Evolutionary conservation across 371 early-diverging fungal species (phyloP).

Genomic region (Circinella minor): DNA sequence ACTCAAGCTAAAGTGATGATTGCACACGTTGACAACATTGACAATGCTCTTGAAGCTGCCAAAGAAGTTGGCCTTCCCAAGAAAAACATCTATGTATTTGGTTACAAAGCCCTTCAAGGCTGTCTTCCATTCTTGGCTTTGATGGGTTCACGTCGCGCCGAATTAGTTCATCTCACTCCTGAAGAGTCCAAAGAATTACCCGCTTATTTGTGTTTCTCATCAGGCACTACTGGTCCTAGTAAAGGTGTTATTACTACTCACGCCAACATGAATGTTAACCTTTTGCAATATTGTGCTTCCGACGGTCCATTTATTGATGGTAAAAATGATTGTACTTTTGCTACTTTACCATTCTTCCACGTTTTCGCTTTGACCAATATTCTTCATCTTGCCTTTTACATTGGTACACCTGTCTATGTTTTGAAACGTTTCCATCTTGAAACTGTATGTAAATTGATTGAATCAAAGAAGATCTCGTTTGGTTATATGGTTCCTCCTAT

Average conservation of each 20-base stretch:
- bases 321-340: constrained; percentile 41
- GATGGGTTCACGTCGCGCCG: constrained; percentile 19
- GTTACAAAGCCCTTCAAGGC: constrained; percentile 42
- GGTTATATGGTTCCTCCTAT: constrained; percentile 83
- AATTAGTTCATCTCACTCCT: constrained; percentile 22
- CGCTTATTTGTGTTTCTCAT: constrained; percentile 81
- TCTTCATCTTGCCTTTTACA: constrained; percentile 32
- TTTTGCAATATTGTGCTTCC: constrained; percentile 54
- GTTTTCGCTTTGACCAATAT: constrained; percentile 46
- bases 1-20: constrained; percentile 70
- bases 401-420: constrained; percentile 52
- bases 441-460: constrained; percentile 58
- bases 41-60: constrained; percentile 65
- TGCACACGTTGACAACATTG: constrained; percentile 46
- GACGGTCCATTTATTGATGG: constrained; percentile 28
- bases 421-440: constrained; percentile 71
- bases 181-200: constrained; percentile 42
- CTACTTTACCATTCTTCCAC: constrained; percentile 83
- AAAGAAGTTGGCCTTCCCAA: constrained; percentile 56
- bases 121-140: constrained; percentile 35
- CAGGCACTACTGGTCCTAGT: constrained; percentile 77
- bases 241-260: constrained; percentile 89
- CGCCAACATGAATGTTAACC: constrained; percentile 74
- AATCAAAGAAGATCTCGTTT: constrained; percentile 59
- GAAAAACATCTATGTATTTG: constrained; percentile 64